Evolutionary conservation across 1,284 basidiomycete species (phyloP).

Genomic region (Ceratobasidium sp.): DNA sequence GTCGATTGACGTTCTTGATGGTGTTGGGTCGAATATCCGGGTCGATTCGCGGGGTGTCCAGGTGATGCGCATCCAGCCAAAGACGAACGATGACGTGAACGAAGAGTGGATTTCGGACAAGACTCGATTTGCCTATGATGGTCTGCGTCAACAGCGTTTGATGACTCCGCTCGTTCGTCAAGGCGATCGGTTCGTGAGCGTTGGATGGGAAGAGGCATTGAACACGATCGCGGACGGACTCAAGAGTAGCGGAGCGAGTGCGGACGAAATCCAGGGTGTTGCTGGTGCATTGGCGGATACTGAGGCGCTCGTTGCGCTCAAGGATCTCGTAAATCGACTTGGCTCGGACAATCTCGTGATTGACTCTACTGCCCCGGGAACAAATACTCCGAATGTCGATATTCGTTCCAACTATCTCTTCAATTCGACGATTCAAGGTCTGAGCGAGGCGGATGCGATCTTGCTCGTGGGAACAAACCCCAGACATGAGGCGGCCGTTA

Average conservation of each 20-base stretch:
- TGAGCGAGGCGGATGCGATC: slow-evolving; percentile 92
- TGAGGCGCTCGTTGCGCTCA: slow-evolving; percentile 91
- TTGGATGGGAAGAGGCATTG: slow-evolving; percentile 93
- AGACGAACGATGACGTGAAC: slow-evolving; percentile 97
- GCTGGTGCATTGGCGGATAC: slow-evolving; percentile 94
- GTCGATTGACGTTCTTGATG: slow-evolving; percentile 96
- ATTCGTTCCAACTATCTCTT: slow-evolving; percentile 97
- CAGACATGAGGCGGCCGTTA: slow-evolving; percentile 94
- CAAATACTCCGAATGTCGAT: slow-evolving; percentile 66
- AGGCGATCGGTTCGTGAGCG: slow-evolving; percentile 90
- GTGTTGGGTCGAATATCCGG: slow-evolving; percentile 97
- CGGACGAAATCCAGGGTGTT: slow-evolving; percentile 96
- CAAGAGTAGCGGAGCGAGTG: slow-evolving; percentile 79
- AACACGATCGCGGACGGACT: slow-evolving; percentile 82
- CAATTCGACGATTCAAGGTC: slow-evolving; percentile 91
- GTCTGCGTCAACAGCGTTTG: slow-evolving; percentile 93
- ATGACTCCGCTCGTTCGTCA: slow-evolving; percentile 91
- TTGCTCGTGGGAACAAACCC: slow-evolving; percentile 97
- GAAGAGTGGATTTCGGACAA: slow-evolving; percentile 99
- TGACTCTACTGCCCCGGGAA: slow-evolving; percentile 59
- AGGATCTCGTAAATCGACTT: slow-evolving; percentile 92
- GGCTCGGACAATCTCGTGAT: slow-evolving; percentile 94
- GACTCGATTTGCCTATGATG: slow-evolving; percentile 96
- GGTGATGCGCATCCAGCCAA: slow-evolving; percentile 97
- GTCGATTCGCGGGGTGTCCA: slow-evolving; percentile 95